Evolutionary conservation across 345 rosid species (phyloP).

Genomic region (Acer yangbiense): DNA sequence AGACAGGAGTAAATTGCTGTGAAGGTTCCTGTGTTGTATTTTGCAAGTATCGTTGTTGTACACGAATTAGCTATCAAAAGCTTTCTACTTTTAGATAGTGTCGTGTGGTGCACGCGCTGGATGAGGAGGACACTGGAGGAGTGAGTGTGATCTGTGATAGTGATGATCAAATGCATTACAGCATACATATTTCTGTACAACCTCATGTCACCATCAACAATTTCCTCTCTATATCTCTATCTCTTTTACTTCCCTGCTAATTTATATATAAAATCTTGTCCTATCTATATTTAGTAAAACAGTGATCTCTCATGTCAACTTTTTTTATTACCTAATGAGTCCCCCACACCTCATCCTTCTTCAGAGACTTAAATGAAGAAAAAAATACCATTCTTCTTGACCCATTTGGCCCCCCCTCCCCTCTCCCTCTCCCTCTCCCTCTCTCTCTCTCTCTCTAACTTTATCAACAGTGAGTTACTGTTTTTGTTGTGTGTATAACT

Average conservation of each 20-base stretch:
- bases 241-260: neutral
- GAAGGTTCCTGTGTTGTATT: constrained; percentile 48
- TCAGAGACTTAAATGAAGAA: neutral
- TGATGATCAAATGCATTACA: neutral
- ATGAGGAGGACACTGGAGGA: too few species aligned
- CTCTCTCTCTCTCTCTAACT: constrained; percentile 35
- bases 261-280: constrained; percentile 29
- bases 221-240: constrained; percentile 12
- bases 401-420: constrained; percentile 32
- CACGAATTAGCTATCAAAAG: neutral
- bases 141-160: too few species aligned
- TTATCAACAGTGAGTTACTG: constrained; percentile 35
- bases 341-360: neutral
- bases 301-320: constrained; percentile 11
- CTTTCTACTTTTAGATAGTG: neutral
- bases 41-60: neutral
- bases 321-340: constrained; percentile 15
- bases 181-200: constrained; percentile 1
- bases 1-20: constrained; percentile 34
- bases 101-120: constrained; percentile 10
- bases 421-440: constrained; percentile 31
- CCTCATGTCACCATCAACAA: constrained; percentile 34
- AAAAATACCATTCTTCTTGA: constrained; percentile 24
- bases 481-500: constrained; percentile 32
- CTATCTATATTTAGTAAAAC: constrained; percentile 29